Conservation (phyloP, 2,329 filamentous ascomycete genomes). For the Metarhizium robertsii region DNA sequence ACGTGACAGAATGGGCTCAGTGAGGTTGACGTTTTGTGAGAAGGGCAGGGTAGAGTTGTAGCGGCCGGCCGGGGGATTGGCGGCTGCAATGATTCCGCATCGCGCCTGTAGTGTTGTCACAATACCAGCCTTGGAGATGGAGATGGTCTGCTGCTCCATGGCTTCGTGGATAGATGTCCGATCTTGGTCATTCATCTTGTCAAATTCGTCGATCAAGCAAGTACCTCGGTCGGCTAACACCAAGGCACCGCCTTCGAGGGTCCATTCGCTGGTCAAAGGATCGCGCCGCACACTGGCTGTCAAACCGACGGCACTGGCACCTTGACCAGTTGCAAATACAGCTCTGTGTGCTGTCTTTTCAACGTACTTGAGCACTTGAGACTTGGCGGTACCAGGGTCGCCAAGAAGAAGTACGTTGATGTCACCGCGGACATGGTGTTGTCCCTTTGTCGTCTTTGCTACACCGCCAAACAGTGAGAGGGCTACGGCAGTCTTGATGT, state of each 20-base stretch:
- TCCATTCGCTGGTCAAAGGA: slow-evolving; percentile 94
- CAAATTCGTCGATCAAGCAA: slow-evolving; percentile 96
- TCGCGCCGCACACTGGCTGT: slow-evolving; percentile 94
- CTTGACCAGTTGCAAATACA: slow-evolving; percentile 95
- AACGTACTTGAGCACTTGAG: slow-evolving; percentile 92
- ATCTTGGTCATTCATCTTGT: slow-evolving; percentile 99
- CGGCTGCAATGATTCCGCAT: slow-evolving; percentile 91
- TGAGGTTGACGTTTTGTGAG: slow-evolving; percentile 91
- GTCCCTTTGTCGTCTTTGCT: slow-evolving; percentile 79
- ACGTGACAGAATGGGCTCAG: slow-evolving; percentile 93
- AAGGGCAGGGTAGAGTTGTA: slow-evolving; percentile 97
- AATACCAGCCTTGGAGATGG: slow-evolving; percentile 96
- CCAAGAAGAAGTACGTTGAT: slow-evolving; percentile 96
- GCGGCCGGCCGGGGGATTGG: slow-evolving; percentile 90
- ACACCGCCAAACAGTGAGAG: slow-evolving; percentile 93
- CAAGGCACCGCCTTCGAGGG: slow-evolving; percentile 86
- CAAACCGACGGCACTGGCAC: slow-evolving; percentile 92
- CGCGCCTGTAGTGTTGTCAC: slow-evolving; percentile 94
- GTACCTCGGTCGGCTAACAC: slow-evolving; percentile 92
- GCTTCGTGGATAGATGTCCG: slow-evolving; percentile 97
- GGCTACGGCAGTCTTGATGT: slow-evolving; percentile 95
- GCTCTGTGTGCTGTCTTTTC: slow-evolving; percentile 96
- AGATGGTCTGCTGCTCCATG: slow-evolving; percentile 99
- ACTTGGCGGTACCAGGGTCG: slow-evolving; percentile 96
- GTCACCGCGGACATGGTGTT: slow-evolving; percentile 86